Evolutionary conservation across 768 basidiomycete species (phyloP).

Genomic region (Rhodotorula graminis): DNA sequence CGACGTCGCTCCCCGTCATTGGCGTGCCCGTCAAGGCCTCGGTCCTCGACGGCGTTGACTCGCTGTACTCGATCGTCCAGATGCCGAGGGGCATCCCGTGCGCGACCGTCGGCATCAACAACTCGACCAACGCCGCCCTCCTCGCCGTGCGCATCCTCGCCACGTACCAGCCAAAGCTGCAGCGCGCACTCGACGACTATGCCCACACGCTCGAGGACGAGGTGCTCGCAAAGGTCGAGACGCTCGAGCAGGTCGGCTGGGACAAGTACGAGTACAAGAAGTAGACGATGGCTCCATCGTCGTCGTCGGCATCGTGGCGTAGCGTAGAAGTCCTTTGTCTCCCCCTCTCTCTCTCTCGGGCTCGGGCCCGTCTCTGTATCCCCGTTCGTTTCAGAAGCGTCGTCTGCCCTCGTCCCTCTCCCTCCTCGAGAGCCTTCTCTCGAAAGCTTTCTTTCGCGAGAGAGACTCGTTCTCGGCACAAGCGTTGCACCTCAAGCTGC

Average conservation of each 20-base stretch:
- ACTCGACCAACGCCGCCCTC: conserved; percentile 85
- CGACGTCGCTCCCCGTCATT: conserved; percentile 86
- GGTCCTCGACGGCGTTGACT: conserved; percentile 88
- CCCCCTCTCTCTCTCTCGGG: background rate
- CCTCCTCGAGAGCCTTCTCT: background rate
- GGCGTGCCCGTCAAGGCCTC: conserved; percentile 97
- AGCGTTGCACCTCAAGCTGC: background rate
- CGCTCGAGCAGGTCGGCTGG: conserved; percentile 75
- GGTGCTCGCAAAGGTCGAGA: conserved; percentile 73
- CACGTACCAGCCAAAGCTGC: conserved; percentile 63
- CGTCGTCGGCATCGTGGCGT: too few species aligned
- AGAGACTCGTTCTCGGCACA: background rate
- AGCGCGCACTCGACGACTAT: conserved; percentile 68
- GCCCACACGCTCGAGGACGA: conserved; percentile 65
- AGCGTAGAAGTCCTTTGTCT: background rate
- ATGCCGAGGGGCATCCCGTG: conserved; percentile 99
- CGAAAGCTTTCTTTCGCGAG: background rate
- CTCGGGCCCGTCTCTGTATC: background rate
- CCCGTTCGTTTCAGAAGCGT: too few species aligned
- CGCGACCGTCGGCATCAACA: conserved; percentile 95
- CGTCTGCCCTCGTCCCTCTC: too few species aligned
- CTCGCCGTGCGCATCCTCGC: conserved; percentile 83
- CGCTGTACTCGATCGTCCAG: conserved; percentile 94
- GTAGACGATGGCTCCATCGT: background rate
- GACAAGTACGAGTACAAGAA: conserved; percentile 57